Percentiles rank a stretch among this genome's conserved stretches.
These are phyloP conservation scores for Sporothrix euskadiensis DNA, from an alignment of 2,329 filamentous ascomycete species.

Conservation along the genomic window DNA sequence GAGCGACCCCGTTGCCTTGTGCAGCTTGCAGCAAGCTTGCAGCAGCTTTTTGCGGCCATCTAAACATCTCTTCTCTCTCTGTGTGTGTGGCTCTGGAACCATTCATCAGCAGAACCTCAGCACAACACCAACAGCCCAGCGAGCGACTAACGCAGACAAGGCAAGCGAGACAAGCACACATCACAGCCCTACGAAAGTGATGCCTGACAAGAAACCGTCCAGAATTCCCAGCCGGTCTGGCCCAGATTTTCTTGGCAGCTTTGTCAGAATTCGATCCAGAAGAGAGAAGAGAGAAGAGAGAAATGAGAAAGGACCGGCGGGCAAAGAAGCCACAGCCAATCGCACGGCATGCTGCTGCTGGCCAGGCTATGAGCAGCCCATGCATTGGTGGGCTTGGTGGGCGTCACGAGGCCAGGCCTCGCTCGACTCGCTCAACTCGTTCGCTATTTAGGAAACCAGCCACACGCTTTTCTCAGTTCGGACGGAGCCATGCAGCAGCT, in stretches of 20 bases:
- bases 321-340: neutral
- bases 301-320: neutral
- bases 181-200: neutral
- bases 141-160: neutral
- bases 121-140: neutral
- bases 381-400: neutral
- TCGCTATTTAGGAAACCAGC: neutral
- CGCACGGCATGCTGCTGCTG: neutral
- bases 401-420: neutral
- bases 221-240: neutral
- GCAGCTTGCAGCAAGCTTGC: neutral
- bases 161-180: neutral
- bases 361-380: neutral
- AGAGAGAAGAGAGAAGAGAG: neutral
- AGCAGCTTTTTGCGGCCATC: neutral
- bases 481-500: neutral
- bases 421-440: neutral
- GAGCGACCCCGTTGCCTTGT: neutral
- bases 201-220: neutral
- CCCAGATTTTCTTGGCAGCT: neutral
- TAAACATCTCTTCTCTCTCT: neutral
- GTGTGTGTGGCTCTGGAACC: constrained; percentile 9
- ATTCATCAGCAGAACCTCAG: constrained; percentile 6
- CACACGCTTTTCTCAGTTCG: neutral
- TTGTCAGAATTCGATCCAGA: neutral